phyloP scores from a whole-genome alignment of 1,139 yeast genomes.

The Saccharomyces uvarum region DNA sequence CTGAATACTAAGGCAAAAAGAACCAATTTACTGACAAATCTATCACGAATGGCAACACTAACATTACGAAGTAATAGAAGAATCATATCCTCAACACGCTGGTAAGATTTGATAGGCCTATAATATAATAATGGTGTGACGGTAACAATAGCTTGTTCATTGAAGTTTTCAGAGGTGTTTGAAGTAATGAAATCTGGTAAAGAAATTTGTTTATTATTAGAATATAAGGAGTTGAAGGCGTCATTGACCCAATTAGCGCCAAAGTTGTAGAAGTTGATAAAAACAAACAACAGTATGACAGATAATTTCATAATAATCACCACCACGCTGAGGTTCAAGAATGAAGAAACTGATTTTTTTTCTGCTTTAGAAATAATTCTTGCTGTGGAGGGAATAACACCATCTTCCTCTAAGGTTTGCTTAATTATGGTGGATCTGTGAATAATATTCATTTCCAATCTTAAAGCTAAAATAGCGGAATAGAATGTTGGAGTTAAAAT shows the following conservation, averaged over 20 bases:
- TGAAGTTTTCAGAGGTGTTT: slow-evolving; percentile 10
- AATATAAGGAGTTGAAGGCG: slow-evolving; percentile 35
- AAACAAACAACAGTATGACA: slow-evolving; percentile 60
- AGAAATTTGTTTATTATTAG: slow-evolving; percentile 18
- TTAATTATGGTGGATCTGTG: slow-evolving; percentile 77
- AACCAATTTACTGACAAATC: slow-evolving; percentile 68
- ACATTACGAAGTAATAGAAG: slow-evolving; percentile 47
- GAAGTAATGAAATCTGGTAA: slow-evolving; percentile 23
- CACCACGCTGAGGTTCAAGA: slow-evolving; percentile 34
- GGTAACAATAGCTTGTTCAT: slow-evolving; percentile 47
- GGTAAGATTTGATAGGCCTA: slow-evolving; percentile 57
- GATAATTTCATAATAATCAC: slow-evolving; percentile 58
- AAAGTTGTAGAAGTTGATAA: slow-evolving; percentile 64
- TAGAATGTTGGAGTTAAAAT: slow-evolving; percentile 74
- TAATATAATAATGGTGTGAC: slow-evolving; percentile 60
- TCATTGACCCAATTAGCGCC: slow-evolving; percentile 68
- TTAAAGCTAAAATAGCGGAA: slow-evolving; percentile 78
- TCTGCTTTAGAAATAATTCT: slow-evolving; percentile 54
- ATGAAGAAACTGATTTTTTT: slow-evolving; percentile 23
- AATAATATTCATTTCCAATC: slow-evolving; percentile 83
- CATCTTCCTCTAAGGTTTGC: slow-evolving; percentile 88
- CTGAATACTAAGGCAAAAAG: slow-evolving; percentile 69
- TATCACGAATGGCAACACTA: slow-evolving; percentile 74
- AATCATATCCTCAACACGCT: slow-evolving; percentile 59
- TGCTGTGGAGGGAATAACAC: slow-evolving; percentile 70